Evolutionary conservation across 176 grass and related monocot species (phyloP).

Genomic region (Aechmea fasciata): DNA sequence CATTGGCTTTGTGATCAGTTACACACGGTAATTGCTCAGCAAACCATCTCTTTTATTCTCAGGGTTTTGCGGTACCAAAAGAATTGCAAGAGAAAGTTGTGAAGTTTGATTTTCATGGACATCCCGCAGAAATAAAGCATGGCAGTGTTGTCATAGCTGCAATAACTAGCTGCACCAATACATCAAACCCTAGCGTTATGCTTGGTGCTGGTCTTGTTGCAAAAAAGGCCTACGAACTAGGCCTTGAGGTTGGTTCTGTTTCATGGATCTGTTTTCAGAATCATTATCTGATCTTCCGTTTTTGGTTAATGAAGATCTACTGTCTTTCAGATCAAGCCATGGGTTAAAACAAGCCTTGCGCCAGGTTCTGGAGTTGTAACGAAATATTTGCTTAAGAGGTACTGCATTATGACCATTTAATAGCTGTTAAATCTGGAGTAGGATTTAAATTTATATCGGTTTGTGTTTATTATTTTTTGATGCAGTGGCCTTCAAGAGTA

Average conservation of each 20-base stretch:
- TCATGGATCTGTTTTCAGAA: neutral
- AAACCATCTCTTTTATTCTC: slow-evolving; percentile 5
- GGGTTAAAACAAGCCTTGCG: slow-evolving; percentile 93
- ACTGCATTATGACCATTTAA: slow-evolving; percentile 2
- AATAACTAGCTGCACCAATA: slow-evolving; percentile 95
- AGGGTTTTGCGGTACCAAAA: slow-evolving; percentile 82
- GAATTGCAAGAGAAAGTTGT: slow-evolving; percentile 62
- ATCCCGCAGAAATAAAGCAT: slow-evolving; percentile 70
- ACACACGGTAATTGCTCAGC: neutral
- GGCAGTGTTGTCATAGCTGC: slow-evolving; percentile 92
- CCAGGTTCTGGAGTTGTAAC: slow-evolving; percentile 94
- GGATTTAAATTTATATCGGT: too few relatives aligned
- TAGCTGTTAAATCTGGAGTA: neutral
- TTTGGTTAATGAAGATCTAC: neutral
- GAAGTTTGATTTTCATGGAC: slow-evolving; percentile 75
- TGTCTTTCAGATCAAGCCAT: slow-evolving; percentile 79
- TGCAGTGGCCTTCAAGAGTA: slow-evolving; percentile 73
- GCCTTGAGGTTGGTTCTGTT: slow-evolving; percentile 50
- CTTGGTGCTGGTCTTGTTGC: slow-evolving; percentile 90
- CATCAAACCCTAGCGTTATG: slow-evolving; percentile 92
- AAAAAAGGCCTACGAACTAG: slow-evolving; percentile 77
- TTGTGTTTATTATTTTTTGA: neutral
- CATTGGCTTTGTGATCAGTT: neutral
- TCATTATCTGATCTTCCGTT: slow-evolving; percentile 13
- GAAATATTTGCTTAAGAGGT: slow-evolving; percentile 92